Evolutionary conservation across 495 filamentous ascomycete species (phyloP), one percentile per base, ranked within the genome.

Genomic region (Geopyxis carbonaria): DNA sequence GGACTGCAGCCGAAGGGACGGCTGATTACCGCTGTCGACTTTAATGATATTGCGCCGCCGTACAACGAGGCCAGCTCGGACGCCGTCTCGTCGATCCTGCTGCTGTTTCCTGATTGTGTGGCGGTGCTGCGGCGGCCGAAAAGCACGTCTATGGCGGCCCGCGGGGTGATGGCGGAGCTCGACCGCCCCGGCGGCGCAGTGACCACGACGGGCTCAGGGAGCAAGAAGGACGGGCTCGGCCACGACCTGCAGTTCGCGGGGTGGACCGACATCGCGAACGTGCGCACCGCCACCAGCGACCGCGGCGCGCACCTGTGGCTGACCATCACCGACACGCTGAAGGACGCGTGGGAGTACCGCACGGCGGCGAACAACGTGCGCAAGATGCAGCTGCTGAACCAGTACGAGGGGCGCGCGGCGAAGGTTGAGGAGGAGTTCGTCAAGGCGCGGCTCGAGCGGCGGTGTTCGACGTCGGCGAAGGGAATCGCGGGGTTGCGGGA

Each of bases 381-480:
- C 8, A 71, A 70, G 30, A 73, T 78, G 45, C 59, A 75, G 22
- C 68, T 92, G 13, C 67, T 72, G 30, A 78, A 77, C 16, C 64
- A 71, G 18, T 91, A 93, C 55, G 80, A 93, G 54, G 78, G 76
- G 8, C 87, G 70, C 45, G 80, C 79, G 4, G 60, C 63, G 31
- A 77, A 78, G 29, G 73, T 82, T 50, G 73, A 73, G 5, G 89
- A 97, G 61, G 89, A 97, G 45, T 65, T 93, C 18, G 68, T 72
- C 16, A 87, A 82, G 57, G 87, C 87, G 7, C 73, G 74, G 42
- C 76, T 93, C 36, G 87, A 93, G 57, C 78, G 74, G 5, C 68
- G 89, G 25, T 87, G 83, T 49, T 84, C 39, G 79, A 27, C 11
- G 15, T 32, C 31, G 9, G 20, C 36, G 10, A 93, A 58, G 70